Base-by-base conservation (phyloP, 2,329 filamentous ascomycete species). In the Dothistroma pini region DNA sequence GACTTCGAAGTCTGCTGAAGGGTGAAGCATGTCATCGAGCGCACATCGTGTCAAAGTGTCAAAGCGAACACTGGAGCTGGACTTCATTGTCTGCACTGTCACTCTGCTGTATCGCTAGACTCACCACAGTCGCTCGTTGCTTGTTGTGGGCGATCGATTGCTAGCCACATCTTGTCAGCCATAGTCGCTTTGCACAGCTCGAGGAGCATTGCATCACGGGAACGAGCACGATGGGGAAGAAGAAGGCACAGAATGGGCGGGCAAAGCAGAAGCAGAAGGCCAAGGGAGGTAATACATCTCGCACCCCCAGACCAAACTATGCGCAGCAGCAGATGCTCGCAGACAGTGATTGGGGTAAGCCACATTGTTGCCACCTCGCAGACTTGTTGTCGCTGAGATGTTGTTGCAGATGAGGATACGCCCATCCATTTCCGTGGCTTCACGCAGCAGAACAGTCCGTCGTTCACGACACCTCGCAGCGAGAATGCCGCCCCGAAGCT, bases 401-500 rank as follows among this genome's bases (percentile, higher is more conserved):
- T 35, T 16, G 38, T 44, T 50, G 48, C 50, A 66, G 64, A 62
- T 44, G 64, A 66, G 21, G 62, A 66, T 41, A 61, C 56, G 34
- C 62, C 59, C 51, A 25, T 63, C 35, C 59, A 61, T 14, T 74
- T 74, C 63, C 64, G 62, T 57, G 72, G 71, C 59, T 73, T 74
- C 49, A 58, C 68, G 29, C 56, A 58, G 63, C 41, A 68, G 58
- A 61, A 50, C 51, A 56, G 59, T 59, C 60, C 35, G 54, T 56
- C 25, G 57, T 60, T 31, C 56, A 38, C 53, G 25, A 29, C 25
- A 7, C 71, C 76, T 51, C 81, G 80, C 73, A 77, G 79, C 58
- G 72, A 78, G 2, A 78, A 79, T 62, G 74, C 76, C 16, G n/a
- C 8, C 25, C 22, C 22, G 54, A 80, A 80, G 64, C 76, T 89